phyloP scores from a whole-genome alignment of 768 basidiomycete species.

The Naganishia onofrii region DNA sequence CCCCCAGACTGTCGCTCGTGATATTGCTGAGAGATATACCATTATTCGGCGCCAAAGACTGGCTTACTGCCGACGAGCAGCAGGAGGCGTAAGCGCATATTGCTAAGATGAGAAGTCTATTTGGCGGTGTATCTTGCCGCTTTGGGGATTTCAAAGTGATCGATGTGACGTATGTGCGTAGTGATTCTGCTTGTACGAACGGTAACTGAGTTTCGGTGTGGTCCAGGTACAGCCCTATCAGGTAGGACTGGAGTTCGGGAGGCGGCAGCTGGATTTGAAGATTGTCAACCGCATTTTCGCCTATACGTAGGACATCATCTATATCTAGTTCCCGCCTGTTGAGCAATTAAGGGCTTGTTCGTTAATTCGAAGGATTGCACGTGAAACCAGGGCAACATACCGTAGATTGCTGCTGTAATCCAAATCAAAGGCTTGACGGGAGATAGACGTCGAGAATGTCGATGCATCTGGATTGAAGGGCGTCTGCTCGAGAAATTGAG shows the following conservation, averaged over 20 bases:
- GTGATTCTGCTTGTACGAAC: slow-evolving; percentile 24
- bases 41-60: neutral
- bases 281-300: slow-evolving; percentile 12
- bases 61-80: slow-evolving; percentile 26
- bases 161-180: slow-evolving; percentile 8
- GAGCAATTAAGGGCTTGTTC: neutral
- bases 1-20: slow-evolving; percentile 25
- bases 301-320: slow-evolving; percentile 19
- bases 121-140: slow-evolving; percentile 15
- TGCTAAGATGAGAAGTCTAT: slow-evolving; percentile 27
- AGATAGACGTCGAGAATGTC: slow-evolving; percentile 28
- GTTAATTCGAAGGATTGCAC: neutral
- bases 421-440: slow-evolving; percentile 31
- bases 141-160: slow-evolving; percentile 1
- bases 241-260: slow-evolving; percentile 29
- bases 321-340: slow-evolving; percentile 23
- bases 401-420: slow-evolving; percentile 32
- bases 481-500: slow-evolving; percentile 12
- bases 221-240: slow-evolving; percentile 24
- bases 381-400: neutral
- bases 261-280: slow-evolving; percentile 30
- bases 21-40: slow-evolving; percentile 20
- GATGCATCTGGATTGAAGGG: slow-evolving; percentile 18
- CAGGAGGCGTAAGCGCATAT: slow-evolving; percentile 31
- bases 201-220: slow-evolving; percentile 26